Evolutionary conservation across 352 stramenopile genomes (phyloP), one percentile per base, ranked within the genome.

Genomic region (Globisporangium iwayamae): DNA sequence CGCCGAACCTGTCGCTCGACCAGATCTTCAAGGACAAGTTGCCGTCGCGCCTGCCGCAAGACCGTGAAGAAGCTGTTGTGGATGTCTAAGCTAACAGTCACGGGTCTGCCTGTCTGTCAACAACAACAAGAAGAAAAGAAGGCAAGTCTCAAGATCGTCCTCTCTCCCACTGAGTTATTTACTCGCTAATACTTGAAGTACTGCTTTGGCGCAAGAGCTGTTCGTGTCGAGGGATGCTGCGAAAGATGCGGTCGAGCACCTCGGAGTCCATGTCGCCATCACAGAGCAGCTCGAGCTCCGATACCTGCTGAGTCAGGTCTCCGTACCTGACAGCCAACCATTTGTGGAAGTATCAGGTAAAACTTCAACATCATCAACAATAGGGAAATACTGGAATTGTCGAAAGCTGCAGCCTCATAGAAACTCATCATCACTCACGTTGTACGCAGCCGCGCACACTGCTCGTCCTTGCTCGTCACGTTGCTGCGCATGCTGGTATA

Each of bases 11-110:
- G 48, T 75, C 74, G 5, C 63, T 92, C 25, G 75, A 88, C 25
- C 73, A 91, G 56, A 78, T 90, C 58, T 92, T 92, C 58, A 91
- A 90, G 25, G 81, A 90, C 41, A 90, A 89, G 57, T 65, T 92
- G 39, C 76, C 75, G 18, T 92, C 83, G 22, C 72, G 83, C 46
- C 69, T 90, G 5, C 78, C 76, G 39, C 81, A 90, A 47, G 81
- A 82, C 50, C 71, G 76, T 18, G 81, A 90, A 74, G 76, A 89
- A 75, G 80, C 81, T 11, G 79, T 89, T 4, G 83, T 90, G 11
- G 79, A 92, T 32, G 83, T 92, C 43, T 92, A 78, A 54, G 48
- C n/a, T 20, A 25, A 18, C 32, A 36, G 48, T 11, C 10, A 38
- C 7, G 20, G 47, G 51, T 41, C 16, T 20, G 22, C 22, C 22